A percentile compares a stretch with the other conserved stretches of the same genome.
phyloP scores from a whole-genome alignment of 2,329 filamentous ascomycete genomes.

The Dactylellina haptotyla region DNA sequence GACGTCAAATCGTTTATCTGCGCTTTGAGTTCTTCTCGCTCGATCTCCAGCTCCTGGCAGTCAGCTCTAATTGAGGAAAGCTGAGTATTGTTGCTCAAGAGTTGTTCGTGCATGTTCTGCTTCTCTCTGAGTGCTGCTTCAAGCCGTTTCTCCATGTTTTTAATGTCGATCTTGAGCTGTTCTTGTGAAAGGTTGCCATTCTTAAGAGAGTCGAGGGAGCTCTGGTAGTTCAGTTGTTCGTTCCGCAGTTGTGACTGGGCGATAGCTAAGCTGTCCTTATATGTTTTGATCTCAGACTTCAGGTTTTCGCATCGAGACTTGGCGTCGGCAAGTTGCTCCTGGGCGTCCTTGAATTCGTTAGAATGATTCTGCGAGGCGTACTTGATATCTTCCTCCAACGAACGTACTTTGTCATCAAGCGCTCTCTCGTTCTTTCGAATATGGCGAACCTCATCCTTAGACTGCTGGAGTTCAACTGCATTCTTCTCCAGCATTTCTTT shows the following conservation, averaged over 20 bases:
- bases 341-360: conserved; percentile 72
- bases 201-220: conserved; percentile 56
- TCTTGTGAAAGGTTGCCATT: conserved; percentile 63
- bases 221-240: conserved; percentile 53
- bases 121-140: conserved; percentile 70
- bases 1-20: conserved; percentile 69
- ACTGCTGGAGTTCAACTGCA: conserved; percentile 72
- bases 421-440: conserved; percentile 71
- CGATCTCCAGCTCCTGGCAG: conserved; percentile 70
- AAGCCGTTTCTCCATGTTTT: conserved; percentile 70
- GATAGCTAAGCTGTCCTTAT: conserved; percentile 46
- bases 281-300: conserved; percentile 51
- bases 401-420: conserved; percentile 79
- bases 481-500: conserved; percentile 73
- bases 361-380: conserved; percentile 66
- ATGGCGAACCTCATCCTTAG: conserved; percentile 76
- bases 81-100: conserved; percentile 70
- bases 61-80: conserved; percentile 70
- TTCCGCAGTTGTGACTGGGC: conserved; percentile 52
- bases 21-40: conserved; percentile 73
- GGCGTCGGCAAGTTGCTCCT: conserved; percentile 62
- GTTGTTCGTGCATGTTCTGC: conserved; percentile 71
- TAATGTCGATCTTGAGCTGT: conserved; percentile 68
- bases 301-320: conserved; percentile 36
- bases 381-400: conserved; percentile 69